Evolutionary conservation across 1,284 basidiomycete genomes (phyloP), one percentile per base, ranked within the genome.

Genomic region (Leccinum solheimii): DNA sequence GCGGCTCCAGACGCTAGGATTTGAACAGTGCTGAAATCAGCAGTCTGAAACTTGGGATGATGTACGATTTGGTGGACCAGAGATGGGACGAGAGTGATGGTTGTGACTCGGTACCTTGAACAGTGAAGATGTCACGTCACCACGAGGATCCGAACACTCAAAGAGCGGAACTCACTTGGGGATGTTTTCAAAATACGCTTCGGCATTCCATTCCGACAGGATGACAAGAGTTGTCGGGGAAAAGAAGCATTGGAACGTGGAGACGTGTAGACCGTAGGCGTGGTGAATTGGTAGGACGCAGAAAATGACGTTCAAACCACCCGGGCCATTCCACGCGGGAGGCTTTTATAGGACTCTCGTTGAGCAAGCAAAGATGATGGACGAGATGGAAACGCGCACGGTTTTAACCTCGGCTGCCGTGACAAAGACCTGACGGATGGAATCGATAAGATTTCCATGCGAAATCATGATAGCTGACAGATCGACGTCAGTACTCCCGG

Each of bases 391-490:
- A 53, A 53, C 23, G 65, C 66, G 45, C 56, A 72, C 64, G 7
- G 26, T 27, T 59, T 56, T 36, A 1, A 75, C 68, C 56, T 78
- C 75, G 4, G 63, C 48, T 0, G 65, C 48, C 2, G 77, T n/a
- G 2, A 82, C 71, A 0, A 76, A 66, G 0, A 68, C 56, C 68
- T 90, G 86, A 3, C 66, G 58, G 2, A 86, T n/a, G 0, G 83
- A 79, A 62, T 76, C 80, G 32, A 81, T 75, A 5, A 91, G 54
- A 71, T 91, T 91, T 30, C 85, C 83, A 64, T 92, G 90, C 1
- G 90, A 86, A 32, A 90, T 84, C 88, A 88, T 90, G 26, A 91
- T 86, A 11, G 83, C 90, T 91, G 56, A 34, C n/a, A 19, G 14
- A 49, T 55, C 43, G 52, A 49, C 9, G 19, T 69, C 16, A 59